Percentiles rank a stretch among this genome's conserved stretches.
These are phyloP conservation scores for Drechmeria coniospora DNA, from an alignment of 2,329 filamentous ascomycete genomes.

Conservation along the genomic window DNA sequence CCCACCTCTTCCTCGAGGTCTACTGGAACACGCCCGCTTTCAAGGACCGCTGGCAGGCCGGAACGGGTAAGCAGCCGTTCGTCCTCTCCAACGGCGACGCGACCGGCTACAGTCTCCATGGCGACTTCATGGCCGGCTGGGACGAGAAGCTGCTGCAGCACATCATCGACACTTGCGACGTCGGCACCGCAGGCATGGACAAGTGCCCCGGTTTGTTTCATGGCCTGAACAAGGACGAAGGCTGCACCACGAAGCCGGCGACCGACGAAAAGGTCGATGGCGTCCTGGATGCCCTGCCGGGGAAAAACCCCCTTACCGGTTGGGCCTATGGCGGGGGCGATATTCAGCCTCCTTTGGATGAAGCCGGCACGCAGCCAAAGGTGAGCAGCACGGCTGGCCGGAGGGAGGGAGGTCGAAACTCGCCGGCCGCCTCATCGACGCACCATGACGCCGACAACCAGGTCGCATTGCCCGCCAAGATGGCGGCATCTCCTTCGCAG, in stretches of 20 bases:
- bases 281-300: conserved; percentile 33
- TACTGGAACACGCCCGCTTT: conserved; percentile 45
- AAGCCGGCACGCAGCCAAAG: background rate
- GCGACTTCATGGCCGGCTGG: conserved; percentile 62
- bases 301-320: conserved; percentile 37
- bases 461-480: too few relatives aligned
- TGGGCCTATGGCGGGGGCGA: conserved; percentile 27
- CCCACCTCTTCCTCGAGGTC: conserved; percentile 42
- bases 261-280: conserved; percentile 29
- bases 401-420: too few relatives aligned
- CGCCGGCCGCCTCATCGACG: too few relatives aligned
- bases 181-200: conserved; percentile 43
- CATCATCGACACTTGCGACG: conserved; percentile 52
- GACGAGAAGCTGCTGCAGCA: conserved; percentile 47
- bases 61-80: conserved; percentile 44
- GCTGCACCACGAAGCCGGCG: conserved; percentile 37
- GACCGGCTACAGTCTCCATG: conserved; percentile 56
- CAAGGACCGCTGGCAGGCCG: conserved; percentile 34
- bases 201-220: conserved; percentile 42
- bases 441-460: too few relatives aligned
- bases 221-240: conserved; percentile 34
- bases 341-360: too few relatives aligned
- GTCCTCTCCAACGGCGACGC: conserved; percentile 54
- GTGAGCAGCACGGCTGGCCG: background rate
- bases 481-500: too few relatives aligned